These are phyloP conservation scores for Sporobolomyces roseus DNA, from an alignment of 768 basidiomycete species.

Conservation along the genomic window DNA sequence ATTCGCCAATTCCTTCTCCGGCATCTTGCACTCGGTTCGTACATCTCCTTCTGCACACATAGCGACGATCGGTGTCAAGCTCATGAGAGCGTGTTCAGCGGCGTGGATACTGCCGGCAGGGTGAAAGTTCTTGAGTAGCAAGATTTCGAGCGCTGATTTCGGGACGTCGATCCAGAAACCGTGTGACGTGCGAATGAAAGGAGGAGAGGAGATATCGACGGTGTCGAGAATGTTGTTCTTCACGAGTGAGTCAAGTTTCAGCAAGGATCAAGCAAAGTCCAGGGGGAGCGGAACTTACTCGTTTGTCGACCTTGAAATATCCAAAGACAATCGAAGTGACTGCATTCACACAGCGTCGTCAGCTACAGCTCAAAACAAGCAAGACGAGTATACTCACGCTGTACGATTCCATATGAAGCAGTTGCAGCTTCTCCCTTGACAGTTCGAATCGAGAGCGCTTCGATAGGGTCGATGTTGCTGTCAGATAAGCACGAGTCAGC, in stretches of 20 bases:
- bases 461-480: slow-evolving; percentile 72
- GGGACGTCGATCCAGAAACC: slow-evolving; percentile 81
- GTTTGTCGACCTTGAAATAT: slow-evolving; percentile 72
- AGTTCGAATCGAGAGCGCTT: slow-evolving; percentile 68
- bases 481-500: not conserved
- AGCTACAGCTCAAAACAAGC: too few species aligned
- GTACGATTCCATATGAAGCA: slow-evolving; percentile 64
- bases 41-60: slow-evolving; percentile 61
- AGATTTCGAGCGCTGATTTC: slow-evolving; percentile 54
- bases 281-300: slow-evolving; percentile 16
- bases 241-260: not conserved
- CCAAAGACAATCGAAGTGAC: slow-evolving; percentile 71
- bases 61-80: slow-evolving; percentile 58
- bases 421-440: slow-evolving; percentile 58
- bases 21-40: slow-evolving; percentile 68
- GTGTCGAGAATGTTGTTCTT: slow-evolving; percentile 62
- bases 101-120: slow-evolving; percentile 78
- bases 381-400: not conserved
- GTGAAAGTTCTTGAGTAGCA: slow-evolving; percentile 59
- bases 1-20: slow-evolving; percentile 44
- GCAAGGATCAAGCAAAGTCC: not conserved
- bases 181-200: slow-evolving; percentile 68
- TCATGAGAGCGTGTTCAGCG: slow-evolving; percentile 77
- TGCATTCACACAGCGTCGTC: not conserved
- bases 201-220: slow-evolving; percentile 71